Conservation (phyloP, 192 early-diverging fungal species). For the Backusella morwellensis region DNA sequence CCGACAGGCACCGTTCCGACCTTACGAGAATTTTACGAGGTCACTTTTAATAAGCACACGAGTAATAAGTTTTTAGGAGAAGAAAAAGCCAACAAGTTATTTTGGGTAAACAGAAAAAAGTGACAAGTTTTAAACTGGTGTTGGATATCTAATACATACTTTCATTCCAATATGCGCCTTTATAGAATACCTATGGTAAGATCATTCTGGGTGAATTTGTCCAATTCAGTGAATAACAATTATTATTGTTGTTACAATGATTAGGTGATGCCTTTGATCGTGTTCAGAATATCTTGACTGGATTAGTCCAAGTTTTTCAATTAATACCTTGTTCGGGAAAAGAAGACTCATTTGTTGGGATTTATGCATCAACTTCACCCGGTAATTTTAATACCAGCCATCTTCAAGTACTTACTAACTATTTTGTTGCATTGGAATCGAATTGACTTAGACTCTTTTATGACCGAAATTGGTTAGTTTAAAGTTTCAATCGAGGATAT, state of each 20-base stretch:
- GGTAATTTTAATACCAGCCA: constrained; percentile 29
- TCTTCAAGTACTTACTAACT: not conserved
- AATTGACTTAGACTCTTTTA: not conserved
- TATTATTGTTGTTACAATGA: not conserved
- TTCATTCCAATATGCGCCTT: not conserved
- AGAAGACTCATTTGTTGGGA: constrained; percentile 32
- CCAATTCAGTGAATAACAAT: not conserved
- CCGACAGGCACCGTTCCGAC: constrained; percentile 39
- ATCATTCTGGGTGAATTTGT: not conserved
- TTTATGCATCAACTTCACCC: constrained; percentile 34
- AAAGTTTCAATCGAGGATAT: not conserved
- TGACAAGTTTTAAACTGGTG: not conserved
- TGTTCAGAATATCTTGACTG: not conserved
- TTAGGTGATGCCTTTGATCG: not conserved
- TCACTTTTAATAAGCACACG: constrained; percentile 15
- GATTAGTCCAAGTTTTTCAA: constrained; percentile 3
- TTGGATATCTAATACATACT: not conserved
- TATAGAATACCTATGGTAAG: constrained; percentile 41
- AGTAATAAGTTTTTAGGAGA: not conserved
- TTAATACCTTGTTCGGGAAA: constrained; percentile 16
- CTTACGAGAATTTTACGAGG: constrained; percentile 45
- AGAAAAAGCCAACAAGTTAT: not conserved
- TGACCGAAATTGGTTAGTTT: constrained; percentile 6
- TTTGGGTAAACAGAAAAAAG: constrained; percentile 31
- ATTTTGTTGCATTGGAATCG: not conserved